These are phyloP conservation scores for Dactylis glomerata DNA, from an alignment of 176 grass and related monocot species.

Conservation along the genomic window DNA sequence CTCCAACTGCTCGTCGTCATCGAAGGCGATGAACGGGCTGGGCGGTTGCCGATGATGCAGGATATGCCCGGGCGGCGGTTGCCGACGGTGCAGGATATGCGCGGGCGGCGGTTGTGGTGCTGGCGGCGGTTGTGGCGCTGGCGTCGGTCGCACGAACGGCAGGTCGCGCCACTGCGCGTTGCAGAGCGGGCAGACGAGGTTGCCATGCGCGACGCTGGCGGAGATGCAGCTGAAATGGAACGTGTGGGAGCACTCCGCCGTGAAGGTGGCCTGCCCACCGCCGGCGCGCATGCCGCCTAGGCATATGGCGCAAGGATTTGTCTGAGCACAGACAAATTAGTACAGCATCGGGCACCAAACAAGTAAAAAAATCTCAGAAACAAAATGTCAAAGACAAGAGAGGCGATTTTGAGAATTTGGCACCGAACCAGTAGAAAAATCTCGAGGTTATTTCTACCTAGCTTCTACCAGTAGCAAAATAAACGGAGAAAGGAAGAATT, in stretches of 20 bases:
- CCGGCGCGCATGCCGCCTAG: slow-evolving; percentile 30
- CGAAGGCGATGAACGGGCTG: neutral
- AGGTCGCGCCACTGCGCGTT: slow-evolving; percentile 51
- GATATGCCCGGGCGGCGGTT: neutral
- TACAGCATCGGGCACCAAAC: too few species aligned
- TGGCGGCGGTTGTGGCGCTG: neutral
- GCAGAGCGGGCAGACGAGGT: slow-evolving; percentile 72
- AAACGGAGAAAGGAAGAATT: neutral
- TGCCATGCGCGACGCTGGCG: slow-evolving; percentile 42
- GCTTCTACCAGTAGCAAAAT: neutral
- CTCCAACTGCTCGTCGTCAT: slow-evolving; percentile 33
- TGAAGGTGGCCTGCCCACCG: slow-evolving; percentile 52
- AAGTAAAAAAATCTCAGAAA: too few species aligned
- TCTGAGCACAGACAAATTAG: neutral
- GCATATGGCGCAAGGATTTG: slow-evolving; percentile 59
- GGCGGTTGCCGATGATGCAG: neutral
- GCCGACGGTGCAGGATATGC: neutral
- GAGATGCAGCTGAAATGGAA: slow-evolving; percentile 80
- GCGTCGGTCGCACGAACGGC: slow-evolving; percentile 21
- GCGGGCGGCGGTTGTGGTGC: neutral
- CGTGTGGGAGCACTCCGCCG: slow-evolving; percentile 57
- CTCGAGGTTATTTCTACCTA: too few species aligned
- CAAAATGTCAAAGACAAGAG: too few species aligned
- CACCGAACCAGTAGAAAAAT: too few species aligned
- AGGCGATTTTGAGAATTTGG: too few species aligned